Evolutionary conservation across 371 early-diverging fungal species (phyloP).

Genomic region (Circinella umbellata): DNA sequence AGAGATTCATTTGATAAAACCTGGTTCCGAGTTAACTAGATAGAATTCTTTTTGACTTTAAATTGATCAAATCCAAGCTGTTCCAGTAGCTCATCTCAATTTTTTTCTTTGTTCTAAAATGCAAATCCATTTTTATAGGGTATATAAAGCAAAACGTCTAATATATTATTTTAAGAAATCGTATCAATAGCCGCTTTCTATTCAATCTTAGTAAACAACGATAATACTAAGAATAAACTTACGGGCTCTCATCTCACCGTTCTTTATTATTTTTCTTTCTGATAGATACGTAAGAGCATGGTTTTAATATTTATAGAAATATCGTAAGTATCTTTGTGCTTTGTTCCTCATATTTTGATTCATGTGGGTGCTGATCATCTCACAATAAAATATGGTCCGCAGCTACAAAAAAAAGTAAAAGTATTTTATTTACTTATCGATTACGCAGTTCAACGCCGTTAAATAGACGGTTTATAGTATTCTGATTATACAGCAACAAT

Average conservation of each 20-base stretch:
- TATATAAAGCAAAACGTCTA: slow-evolving; percentile 26
- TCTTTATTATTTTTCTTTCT: background rate
- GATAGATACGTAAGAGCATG: background rate
- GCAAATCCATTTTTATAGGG: slow-evolving; percentile 83
- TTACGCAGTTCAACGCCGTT: background rate
- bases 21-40: too few species aligned
- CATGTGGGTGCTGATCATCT: slow-evolving; percentile 96
- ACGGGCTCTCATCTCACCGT: background rate
- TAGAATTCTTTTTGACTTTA: too few species aligned
- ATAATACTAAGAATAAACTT: too few species aligned
- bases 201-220: slow-evolving; percentile 48
- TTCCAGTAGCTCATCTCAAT: background rate
- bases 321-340: slow-evolving; percentile 85
- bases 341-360: slow-evolving; percentile 87
- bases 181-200: slow-evolving; percentile 61
- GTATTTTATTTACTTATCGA: background rate
- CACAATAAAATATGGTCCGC: slow-evolving; percentile 85
- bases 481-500: slow-evolving; percentile 93
- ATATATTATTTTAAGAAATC: slow-evolving; percentile 73
- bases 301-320: slow-evolving; percentile 52
- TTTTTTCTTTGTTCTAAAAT: too few species aligned
- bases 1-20: too few species aligned
- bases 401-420: slow-evolving; percentile 37
- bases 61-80: too few species aligned
- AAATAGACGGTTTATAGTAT: slow-evolving; percentile 50